Evolutionary conservation across 371 early-diverging fungal species (phyloP).

Genomic region (Syncephalis fuscata): DNA sequence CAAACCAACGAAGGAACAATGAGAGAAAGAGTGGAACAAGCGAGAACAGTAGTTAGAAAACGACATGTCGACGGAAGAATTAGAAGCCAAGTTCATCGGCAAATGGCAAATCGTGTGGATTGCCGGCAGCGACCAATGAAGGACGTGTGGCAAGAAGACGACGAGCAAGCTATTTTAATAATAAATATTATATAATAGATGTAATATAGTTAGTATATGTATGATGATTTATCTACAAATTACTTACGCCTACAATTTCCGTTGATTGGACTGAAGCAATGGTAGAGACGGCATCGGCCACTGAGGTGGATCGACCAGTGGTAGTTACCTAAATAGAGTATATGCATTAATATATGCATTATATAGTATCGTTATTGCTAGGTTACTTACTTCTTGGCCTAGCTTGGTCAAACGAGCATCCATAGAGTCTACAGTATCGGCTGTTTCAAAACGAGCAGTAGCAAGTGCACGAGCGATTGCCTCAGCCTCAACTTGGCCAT

Average conservation of each 20-base stretch:
- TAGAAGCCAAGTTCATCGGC: constrained; percentile 3
- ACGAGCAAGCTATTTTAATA: constrained; percentile 1
- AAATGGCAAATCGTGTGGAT: neutral
- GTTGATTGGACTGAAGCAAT: constrained; percentile 42
- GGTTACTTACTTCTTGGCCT: constrained; percentile 11
- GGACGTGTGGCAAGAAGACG: neutral
- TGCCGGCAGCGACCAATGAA: neutral
- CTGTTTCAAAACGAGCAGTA: constrained; percentile 65
- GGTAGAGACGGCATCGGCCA: constrained; percentile 28
- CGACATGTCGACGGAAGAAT: too few relatives aligned
- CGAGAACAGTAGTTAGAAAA: too few relatives aligned
- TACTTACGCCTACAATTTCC: constrained; percentile 38
- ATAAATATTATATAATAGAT: neutral
- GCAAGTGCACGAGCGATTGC: constrained; percentile 68
- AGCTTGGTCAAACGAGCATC: constrained; percentile 23
- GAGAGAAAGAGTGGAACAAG: too few relatives aligned
- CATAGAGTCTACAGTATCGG: constrained; percentile 26
- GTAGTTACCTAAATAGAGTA: constrained; percentile 13
- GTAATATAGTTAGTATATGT: neutral
- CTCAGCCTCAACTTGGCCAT: constrained; percentile 29
- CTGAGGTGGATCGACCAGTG: constrained; percentile 23
- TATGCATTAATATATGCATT: too few relatives aligned
- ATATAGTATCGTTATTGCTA: constrained; percentile 11
- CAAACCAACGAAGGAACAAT: too few relatives aligned
- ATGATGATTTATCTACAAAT: too few relatives aligned